Evolutionary conservation across 108 stramenopile species (phyloP), one percentile per base, ranked within the genome.

Genomic region (Fragilaria crotonensis): DNA sequence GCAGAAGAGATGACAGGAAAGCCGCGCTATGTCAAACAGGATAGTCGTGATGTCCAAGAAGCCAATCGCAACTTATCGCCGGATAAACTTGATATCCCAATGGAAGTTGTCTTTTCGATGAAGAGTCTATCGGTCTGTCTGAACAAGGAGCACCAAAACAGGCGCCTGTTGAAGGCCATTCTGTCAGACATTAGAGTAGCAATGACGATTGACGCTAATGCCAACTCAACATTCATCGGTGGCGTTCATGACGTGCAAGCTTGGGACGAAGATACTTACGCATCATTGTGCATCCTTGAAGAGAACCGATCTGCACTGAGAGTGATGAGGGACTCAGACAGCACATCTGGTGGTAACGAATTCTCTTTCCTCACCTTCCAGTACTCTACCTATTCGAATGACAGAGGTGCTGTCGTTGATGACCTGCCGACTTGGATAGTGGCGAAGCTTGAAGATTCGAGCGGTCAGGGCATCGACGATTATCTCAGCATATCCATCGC

Each of bases 121-220:
- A 41, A 41, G 7, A 44, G 49, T 26, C 29, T 85, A 45, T 54
- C 64, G 30, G 21, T 83, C 2, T 71, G 72, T 47, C 54, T 87
- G 27, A 87, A 90, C 63, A 87, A 87, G 57, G 89, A 87, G 41
- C 76, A 87, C 52, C 83, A 90, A 49, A 47, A 77, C 33, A 68
- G 89, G 23, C 46, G 79, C 1, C 61, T 90, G 19, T 52, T 87
- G 2, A 68, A 72, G 36, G 19, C 65, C n/a, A 48, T 51, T 0
- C 22, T 80, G 22, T 45, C 62, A 7, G 23, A 32, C 23, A 66
- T 52, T 25, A 25, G 41, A 29, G 28, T 70, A 1, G 46, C 44
- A 19, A 49, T 79, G 17, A 47, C 67, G 11, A 33, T 36, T 4
- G 30, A 36, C 31, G 33, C 54, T 14, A 26, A 63, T 17, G 19